These are phyloP conservation scores for Rhodamnia argentea DNA, from an alignment of 345 rosid genomes.

Conservation along the genomic window DNA sequence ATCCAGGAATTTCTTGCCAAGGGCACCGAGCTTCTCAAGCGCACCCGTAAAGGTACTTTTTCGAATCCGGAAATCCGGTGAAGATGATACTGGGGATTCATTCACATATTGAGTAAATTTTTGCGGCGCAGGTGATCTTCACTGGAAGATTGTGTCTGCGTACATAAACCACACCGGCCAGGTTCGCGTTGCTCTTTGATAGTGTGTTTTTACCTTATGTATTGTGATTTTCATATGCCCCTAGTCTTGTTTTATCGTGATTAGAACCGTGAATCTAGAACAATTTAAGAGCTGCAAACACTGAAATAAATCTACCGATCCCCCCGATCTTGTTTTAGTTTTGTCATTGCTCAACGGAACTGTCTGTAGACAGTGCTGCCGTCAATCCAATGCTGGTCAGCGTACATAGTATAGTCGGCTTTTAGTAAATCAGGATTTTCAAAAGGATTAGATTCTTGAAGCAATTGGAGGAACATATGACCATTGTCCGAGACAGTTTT, in stretches of 20 bases:
- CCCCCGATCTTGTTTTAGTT: background rate
- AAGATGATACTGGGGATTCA: background rate
- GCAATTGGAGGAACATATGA: background rate
- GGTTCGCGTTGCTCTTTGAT: slow-evolving; percentile 5
- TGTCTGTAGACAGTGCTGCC: background rate
- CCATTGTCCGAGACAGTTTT: background rate
- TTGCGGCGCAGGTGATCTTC: slow-evolving; percentile 68
- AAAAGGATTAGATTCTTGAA: background rate
- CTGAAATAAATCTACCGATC: background rate
- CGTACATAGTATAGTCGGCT: background rate
- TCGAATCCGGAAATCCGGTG: background rate
- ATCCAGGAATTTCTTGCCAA: slow-evolving; percentile 68
- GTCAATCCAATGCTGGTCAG: background rate
- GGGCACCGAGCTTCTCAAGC: slow-evolving; percentile 81
- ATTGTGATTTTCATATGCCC: background rate
- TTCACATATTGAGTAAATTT: background rate
- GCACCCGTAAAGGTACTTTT: slow-evolving; percentile 73
- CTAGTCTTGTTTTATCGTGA: background rate
- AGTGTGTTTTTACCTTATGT: background rate
- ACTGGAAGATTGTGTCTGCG: slow-evolving; percentile 86
- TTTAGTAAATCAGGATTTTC: background rate
- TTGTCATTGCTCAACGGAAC: background rate
- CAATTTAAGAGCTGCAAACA: background rate
- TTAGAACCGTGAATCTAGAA: background rate
- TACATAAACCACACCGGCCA: slow-evolving; percentile 59